These are phyloP conservation scores for Puccinia horiana DNA, from an alignment of 1,284 basidiomycete species.

Conservation along the genomic window DNA sequence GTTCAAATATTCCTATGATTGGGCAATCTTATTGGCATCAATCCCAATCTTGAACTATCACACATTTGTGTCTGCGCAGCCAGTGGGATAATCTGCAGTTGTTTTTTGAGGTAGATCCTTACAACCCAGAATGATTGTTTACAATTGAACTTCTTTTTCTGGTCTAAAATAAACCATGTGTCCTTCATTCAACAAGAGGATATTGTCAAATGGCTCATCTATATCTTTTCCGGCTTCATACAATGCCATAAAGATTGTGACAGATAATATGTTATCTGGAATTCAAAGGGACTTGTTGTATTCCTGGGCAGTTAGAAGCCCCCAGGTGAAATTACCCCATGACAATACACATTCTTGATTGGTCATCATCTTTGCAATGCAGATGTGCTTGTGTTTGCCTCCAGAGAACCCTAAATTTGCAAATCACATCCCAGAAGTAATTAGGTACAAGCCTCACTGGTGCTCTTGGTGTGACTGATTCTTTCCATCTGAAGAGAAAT, in stretches of 20 bases:
- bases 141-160: conserved; percentile 70
- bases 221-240: conserved; percentile 66
- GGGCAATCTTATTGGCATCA: conserved; percentile 69
- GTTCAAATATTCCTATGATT: conserved; percentile 72
- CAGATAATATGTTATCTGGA: conserved; percentile 64
- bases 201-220: conserved; percentile 70
- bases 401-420: conserved; percentile 66
- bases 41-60: conserved; percentile 75
- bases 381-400: conserved; percentile 66
- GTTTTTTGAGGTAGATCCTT: conserved; percentile 68
- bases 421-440: conserved; percentile 61
- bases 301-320: conserved; percentile 68
- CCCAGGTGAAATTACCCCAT: conserved; percentile 67
- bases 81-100: conserved; percentile 72
- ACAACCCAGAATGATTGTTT: conserved; percentile 67
- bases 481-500: conserved; percentile 65
- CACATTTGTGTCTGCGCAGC: conserved; percentile 75
- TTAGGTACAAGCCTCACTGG: not conserved
- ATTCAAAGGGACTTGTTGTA: conserved; percentile 65
- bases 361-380: conserved; percentile 66
- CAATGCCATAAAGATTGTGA: conserved; percentile 61
- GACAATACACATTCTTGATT: conserved; percentile 62
- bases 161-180: conserved; percentile 80
- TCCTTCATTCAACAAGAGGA: conserved; percentile 71
- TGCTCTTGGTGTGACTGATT: conserved; percentile 61